phyloP scores from a whole-genome alignment of 148 eudicot species.

The Spergularia bocconei region DNA sequence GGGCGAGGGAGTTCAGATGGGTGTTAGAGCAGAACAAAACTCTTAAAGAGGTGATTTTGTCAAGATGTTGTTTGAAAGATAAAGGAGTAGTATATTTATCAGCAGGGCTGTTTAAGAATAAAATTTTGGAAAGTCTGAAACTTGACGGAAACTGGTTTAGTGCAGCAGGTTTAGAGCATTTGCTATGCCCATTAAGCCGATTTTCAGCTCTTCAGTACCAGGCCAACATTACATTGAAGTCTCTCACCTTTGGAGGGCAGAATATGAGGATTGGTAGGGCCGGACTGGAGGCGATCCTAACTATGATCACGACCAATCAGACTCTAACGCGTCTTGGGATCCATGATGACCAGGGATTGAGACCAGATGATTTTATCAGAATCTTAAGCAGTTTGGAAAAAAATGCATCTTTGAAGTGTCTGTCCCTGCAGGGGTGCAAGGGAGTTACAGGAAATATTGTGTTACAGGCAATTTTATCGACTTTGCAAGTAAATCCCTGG shows the following conservation, averaged over 20 bases:
- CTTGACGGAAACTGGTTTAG: slow-evolving; percentile 67
- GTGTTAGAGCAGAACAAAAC: slow-evolving; percentile 71
- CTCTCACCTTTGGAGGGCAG: slow-evolving; percentile 67
- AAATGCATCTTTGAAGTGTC: slow-evolving; percentile 54
- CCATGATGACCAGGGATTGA: slow-evolving; percentile 62
- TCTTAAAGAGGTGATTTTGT: slow-evolving; percentile 65
- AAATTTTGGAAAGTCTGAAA: slow-evolving; percentile 42
- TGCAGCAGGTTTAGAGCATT: slow-evolving; percentile 77
- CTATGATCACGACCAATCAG: slow-evolving; percentile 71
- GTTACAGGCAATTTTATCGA: slow-evolving; percentile 58
- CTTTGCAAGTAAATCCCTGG: slow-evolving; percentile 86
- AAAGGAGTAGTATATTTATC: slow-evolving; percentile 76
- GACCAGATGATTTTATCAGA: slow-evolving; percentile 49
- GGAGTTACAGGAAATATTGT: slow-evolving; percentile 77
- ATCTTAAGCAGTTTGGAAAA: slow-evolving; percentile 62
- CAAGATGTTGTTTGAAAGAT: slow-evolving; percentile 69
- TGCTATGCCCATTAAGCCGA: slow-evolving; percentile 76
- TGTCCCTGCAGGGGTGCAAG: slow-evolving; percentile 79
- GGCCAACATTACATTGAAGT: slow-evolving; percentile 66
- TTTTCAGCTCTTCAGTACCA: slow-evolving; percentile 78
- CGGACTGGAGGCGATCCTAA: slow-evolving; percentile 66
- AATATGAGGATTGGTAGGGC: slow-evolving; percentile 62
- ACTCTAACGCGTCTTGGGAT: slow-evolving; percentile 58
- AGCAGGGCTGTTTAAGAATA: slow-evolving; percentile 82
- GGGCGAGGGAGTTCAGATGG: slow-evolving; percentile 92